phyloP scores from a whole-genome alignment of 352 stramenopile genomes.

The Peronospora belbahrii region DNA sequence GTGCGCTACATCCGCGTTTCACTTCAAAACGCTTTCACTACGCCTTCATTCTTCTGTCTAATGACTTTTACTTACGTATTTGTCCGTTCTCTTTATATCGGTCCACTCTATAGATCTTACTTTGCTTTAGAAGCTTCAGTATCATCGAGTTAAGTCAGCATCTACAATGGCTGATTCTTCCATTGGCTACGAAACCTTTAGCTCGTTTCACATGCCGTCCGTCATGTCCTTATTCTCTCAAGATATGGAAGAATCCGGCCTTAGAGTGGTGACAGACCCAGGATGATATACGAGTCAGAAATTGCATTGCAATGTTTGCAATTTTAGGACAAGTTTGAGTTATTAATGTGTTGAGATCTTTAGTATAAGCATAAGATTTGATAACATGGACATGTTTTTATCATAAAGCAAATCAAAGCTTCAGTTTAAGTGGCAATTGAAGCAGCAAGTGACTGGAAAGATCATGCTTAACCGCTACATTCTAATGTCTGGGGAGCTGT shows the following conservation, averaged over 20 bases:
- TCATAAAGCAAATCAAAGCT: constrained; percentile 90
- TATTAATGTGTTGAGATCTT: constrained; percentile 24
- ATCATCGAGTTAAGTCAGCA: constrained; percentile 3
- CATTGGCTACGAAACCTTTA: constrained; percentile 56
- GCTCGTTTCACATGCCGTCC: constrained; percentile 71
- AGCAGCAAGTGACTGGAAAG: constrained; percentile 71
- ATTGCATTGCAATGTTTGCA: constrained; percentile 11
- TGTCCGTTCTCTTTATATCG: background rate
- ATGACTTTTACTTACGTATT: background rate
- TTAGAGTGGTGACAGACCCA: too few relatives aligned
- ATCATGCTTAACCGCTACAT: constrained; percentile 75
- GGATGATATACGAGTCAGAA: constrained; percentile 14
- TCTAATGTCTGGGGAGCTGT: constrained; percentile 91
- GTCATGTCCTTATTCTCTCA: constrained; percentile 45
- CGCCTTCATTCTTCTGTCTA: background rate
- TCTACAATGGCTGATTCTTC: constrained; percentile 2
- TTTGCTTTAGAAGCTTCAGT: constrained; percentile 3
- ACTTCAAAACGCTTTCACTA: too few relatives aligned
- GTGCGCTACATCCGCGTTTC: too few relatives aligned
- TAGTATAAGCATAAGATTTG: constrained; percentile 52
- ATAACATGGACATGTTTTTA: constrained; percentile 89
- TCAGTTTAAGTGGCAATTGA: constrained; percentile 56
- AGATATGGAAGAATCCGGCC: background rate
- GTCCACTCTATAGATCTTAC: background rate
- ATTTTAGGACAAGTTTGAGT: constrained; percentile 3